Base-by-base conservation (phyloP, 306 rosid species). In the Fragaria iinumae region DNA sequence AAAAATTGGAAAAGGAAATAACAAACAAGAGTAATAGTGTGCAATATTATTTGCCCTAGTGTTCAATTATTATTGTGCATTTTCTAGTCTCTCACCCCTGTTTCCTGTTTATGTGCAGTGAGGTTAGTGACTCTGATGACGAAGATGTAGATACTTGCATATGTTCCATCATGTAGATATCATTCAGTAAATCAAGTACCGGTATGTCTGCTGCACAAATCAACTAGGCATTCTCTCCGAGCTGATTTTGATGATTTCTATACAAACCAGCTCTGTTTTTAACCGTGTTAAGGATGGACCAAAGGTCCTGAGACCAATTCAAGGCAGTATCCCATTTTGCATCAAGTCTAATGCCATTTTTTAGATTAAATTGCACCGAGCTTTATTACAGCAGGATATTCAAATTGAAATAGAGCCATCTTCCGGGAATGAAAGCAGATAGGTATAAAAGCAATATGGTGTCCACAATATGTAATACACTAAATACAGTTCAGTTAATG, bases 71-170 rank as follows among this genome's bases (percentile, higher is more conserved):
- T 34, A 64, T 18, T 45, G 21, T 29, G 4, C 21, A 69, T 56
- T 79, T 59, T 50, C 29, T 34, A 65, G 56, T 56, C 3, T 75
- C 79, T 86, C 29, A 47, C 77, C 78, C 11, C 57, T 27, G 57
- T 74, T 71, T 84, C 74, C 47, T 75, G 69, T 74, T 76, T 81
- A 45, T 88, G 52, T 88, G 93, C 95, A 92, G 97, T 56, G 97
- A 90, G 52, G 84, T 80, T 64, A 90, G 97, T 27, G 95, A 90
- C 80, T 90, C 95, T 39, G 97, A 92, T 49, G 95, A 88, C 9
- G 97, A 85, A 44, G 95, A 90, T 59, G 43, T 80, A 8, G 97
- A 91, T 87, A 83, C 95, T 84, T 92, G 97, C 83, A 87, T 90
- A 79, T 92, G 97, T 72, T 47, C 80, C 68, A 77, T 92, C 76